Conservation (phyloP, 1,284 basidiomycete genomes). For the Ustanciosporium gigantosporum region DNA sequence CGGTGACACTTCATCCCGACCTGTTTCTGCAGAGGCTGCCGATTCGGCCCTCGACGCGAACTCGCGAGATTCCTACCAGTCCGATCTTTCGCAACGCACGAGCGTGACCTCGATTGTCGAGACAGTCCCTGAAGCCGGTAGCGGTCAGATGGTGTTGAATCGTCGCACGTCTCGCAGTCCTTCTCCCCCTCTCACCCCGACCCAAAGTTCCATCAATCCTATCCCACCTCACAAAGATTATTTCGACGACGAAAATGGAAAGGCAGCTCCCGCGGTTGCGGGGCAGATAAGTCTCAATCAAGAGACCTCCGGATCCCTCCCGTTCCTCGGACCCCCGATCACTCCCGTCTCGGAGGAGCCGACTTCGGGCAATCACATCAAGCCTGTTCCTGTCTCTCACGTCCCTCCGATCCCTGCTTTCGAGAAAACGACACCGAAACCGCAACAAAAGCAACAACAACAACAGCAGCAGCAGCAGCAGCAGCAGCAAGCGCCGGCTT, state of each 20-base stretch:
- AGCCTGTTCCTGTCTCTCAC: constrained; percentile 38
- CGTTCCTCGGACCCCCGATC: background rate
- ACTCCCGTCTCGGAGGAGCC: background rate
- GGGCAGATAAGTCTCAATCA: no score
- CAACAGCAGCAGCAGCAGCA: constrained; percentile 7
- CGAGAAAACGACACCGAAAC: constrained; percentile 32
- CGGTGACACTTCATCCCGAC: constrained; percentile 31
- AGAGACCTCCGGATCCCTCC: background rate
- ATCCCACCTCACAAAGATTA: constrained; percentile 1
- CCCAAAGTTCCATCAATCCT: constrained; percentile 16
- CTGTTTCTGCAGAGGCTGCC: constrained; percentile 43
- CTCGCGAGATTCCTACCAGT: constrained; percentile 47
- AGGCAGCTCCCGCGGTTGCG: no score
- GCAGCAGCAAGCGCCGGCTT: background rate
- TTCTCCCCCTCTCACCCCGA: constrained; percentile 44
- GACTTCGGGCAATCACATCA: constrained; percentile 13
- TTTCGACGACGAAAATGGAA: constrained; percentile 20
- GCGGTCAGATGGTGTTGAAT: background rate
- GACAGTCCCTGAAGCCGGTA: constrained; percentile 10
- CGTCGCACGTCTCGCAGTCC: background rate
- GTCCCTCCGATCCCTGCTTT: constrained; percentile 44
- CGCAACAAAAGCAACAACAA: constrained; percentile 10
- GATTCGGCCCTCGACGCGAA: constrained; percentile 52
- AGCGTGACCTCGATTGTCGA: constrained; percentile 44
- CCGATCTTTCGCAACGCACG: constrained; percentile 45